phyloP scores from a whole-genome alignment of 1,284 basidiomycete species.

The Amylostereum chailletii region DNA sequence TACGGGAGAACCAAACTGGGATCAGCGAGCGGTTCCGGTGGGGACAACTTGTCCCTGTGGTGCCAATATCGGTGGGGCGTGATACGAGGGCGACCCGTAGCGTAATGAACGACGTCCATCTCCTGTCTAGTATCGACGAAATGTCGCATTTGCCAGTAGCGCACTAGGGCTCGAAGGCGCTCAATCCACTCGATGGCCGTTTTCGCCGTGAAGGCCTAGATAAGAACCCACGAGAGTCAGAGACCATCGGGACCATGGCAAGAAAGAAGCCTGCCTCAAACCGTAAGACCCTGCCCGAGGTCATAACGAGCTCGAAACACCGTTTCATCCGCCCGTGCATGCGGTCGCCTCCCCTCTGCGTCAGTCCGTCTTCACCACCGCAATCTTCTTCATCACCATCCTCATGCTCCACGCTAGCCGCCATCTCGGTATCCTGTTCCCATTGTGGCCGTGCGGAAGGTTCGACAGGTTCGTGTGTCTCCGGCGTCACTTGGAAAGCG shows the following conservation, averaged over 20 bases:
- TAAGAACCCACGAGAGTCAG: constrained; percentile 3
- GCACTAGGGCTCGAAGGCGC: constrained; percentile 54
- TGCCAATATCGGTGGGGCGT: constrained; percentile 43
- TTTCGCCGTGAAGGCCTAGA: constrained; percentile 51
- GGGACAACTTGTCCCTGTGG: constrained; percentile 30
- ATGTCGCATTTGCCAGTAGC: constrained; percentile 73
- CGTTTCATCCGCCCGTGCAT: constrained; percentile 48
- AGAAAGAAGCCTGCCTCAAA: constrained; percentile 51
- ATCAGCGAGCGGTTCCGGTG: constrained; percentile 42
- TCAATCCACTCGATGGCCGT: constrained; percentile 75
- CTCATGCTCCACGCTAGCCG: constrained; percentile 26
- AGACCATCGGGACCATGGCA: constrained; percentile 1
- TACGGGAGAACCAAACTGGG: constrained; percentile 44
- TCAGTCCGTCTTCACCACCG: constrained; percentile 58
- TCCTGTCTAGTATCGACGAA: constrained; percentile 64
- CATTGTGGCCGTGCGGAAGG: constrained; percentile 15
- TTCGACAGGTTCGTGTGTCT: constrained; percentile 25
- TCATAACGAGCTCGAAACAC: constrained; percentile 71
- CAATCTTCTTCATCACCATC: constrained; percentile 49
- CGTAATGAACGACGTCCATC: constrained; percentile 63
- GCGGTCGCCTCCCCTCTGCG: constrained; percentile 31
- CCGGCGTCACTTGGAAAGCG: constrained; percentile 41
- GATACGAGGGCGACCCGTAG: constrained; percentile 39
- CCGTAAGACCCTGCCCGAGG: constrained; percentile 58
- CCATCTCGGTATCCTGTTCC: constrained; percentile 29